These are phyloP conservation scores for Coelastrella sp. DNA, from an alignment of 139 green algal species.

Conservation along the genomic window DNA sequence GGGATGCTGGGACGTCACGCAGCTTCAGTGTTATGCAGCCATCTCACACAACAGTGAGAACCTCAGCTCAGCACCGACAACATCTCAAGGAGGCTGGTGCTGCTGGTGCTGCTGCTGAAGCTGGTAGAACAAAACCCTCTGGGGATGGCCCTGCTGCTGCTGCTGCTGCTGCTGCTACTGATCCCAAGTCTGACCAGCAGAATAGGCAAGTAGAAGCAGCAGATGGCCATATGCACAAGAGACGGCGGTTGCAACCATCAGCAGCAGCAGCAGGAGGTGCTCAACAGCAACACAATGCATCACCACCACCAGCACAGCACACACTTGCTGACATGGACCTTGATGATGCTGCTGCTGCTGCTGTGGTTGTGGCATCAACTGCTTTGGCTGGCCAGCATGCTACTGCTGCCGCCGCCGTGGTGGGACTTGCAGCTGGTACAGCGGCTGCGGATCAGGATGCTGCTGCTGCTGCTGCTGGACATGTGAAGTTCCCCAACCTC, in stretches of 20 bases:
- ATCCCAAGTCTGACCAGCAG: too few relatives aligned
- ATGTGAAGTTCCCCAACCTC: not conserved
- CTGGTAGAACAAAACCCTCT: too few relatives aligned
- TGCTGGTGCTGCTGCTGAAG: too few relatives aligned
- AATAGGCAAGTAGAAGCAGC: not conserved
- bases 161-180: too few relatives aligned
- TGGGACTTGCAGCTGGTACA: slow-evolving; percentile 7
- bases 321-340: not conserved
- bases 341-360: slow-evolving; percentile 1
- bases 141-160: too few relatives aligned
- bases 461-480: not conserved
- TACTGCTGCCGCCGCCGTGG: not conserved
- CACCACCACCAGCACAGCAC: not conserved
- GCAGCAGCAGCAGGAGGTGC: not conserved
- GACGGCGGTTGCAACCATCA: not conserved
- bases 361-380: not conserved
- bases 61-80: too few relatives aligned
- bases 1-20: not conserved
- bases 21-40: slow-evolving; percentile 47
- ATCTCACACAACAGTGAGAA: not conserved
- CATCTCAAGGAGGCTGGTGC: too few relatives aligned
- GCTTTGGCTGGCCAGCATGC: not conserved
- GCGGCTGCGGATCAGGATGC: not conserved
- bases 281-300: not conserved
- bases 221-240: not conserved